phyloP scores from a whole-genome alignment of 2,329 filamentous ascomycete species.

The Thielaviopsis ethacetica region DNA sequence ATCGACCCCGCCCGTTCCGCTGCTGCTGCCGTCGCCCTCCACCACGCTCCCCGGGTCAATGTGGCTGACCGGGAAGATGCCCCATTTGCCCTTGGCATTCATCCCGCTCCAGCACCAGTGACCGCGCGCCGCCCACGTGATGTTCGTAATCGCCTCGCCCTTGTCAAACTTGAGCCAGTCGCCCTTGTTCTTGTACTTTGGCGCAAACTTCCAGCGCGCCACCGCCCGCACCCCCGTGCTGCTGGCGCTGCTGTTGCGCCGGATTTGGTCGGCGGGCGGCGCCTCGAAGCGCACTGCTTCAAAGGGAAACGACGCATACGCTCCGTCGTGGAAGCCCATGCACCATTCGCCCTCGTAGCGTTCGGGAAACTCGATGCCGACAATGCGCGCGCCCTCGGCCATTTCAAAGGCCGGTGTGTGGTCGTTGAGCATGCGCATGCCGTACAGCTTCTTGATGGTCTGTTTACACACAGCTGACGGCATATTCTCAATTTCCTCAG shows the following conservation, averaged over 20 bases:
- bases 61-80: conserved; percentile 35
- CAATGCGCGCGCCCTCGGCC: conserved; percentile 30
- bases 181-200: conserved; percentile 22
- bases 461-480: conserved; percentile 30
- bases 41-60: conserved; percentile 30
- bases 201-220: conserved; percentile 36
- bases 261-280: conserved; percentile 30
- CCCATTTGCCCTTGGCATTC: conserved; percentile 34
- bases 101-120: conserved; percentile 42
- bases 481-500: conserved; percentile 23
- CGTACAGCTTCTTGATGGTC: conserved; percentile 30
- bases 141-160: conserved; percentile 51
- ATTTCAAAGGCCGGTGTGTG: conserved; percentile 29
- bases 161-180: conserved; percentile 47
- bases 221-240: conserved; percentile 30
- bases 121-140: conserved; percentile 30
- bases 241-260: conserved; percentile 23
- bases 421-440: conserved; percentile 29
- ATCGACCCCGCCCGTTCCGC: not conserved
- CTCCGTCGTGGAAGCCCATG: conserved; percentile 40
- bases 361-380: conserved; percentile 33
- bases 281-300: conserved; percentile 32
- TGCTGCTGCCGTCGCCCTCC: conserved; percentile 15
- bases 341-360: conserved; percentile 39
- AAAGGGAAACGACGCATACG: conserved; percentile 31